A percentile compares a stretch with the other conserved stretches of the same genome.
Evolutionary conservation across 2,329 filamentous ascomycete species (phyloP).

Genomic region (Colletotrichum plurivorum): DNA sequence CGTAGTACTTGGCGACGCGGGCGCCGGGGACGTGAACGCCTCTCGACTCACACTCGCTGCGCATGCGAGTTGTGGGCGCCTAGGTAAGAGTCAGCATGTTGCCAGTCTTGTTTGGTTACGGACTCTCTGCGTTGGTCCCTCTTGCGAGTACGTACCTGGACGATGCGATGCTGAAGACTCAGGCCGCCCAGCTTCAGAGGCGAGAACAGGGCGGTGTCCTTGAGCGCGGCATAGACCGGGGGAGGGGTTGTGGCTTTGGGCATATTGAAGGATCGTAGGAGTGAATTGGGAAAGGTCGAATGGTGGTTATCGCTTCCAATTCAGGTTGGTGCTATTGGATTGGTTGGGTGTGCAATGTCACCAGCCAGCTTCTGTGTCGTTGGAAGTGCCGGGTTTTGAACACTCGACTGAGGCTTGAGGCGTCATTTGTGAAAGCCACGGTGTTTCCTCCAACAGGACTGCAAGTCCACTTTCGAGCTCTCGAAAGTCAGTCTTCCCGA

Average conservation of each 20-base stretch:
- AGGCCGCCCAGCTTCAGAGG: conserved; percentile 52
- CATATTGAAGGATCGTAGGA: conserved; percentile 8
- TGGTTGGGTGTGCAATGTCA: conserved; percentile 8
- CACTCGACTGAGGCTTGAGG: neutral
- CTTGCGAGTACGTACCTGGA: conserved; percentile 45
- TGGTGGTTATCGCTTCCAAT: conserved; percentile 19
- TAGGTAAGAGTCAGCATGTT: neutral
- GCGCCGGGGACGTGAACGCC: conserved; percentile 51
- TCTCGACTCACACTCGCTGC: conserved; percentile 48
- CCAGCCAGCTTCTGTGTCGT: conserved; percentile 8
- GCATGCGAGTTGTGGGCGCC: conserved; percentile 43
- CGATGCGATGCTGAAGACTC: conserved; percentile 53
- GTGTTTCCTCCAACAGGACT: neutral
- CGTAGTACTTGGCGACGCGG: conserved; percentile 48
- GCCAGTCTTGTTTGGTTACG: too few relatives aligned
- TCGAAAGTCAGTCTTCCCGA: neutral
- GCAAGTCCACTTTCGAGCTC: neutral
- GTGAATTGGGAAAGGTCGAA: neutral
- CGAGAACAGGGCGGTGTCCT: conserved; percentile 49
- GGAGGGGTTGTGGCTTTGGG: conserved; percentile 32
- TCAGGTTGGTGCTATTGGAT: conserved; percentile 11
- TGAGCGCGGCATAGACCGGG: conserved; percentile 31
- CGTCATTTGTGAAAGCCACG: neutral
- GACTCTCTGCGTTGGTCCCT: too few relatives aligned
- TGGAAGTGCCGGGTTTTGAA: conserved; percentile 24